phyloP scores from a whole-genome alignment of 2,329 filamentous ascomycete species.

The Paecilomyces sp. region DNA sequence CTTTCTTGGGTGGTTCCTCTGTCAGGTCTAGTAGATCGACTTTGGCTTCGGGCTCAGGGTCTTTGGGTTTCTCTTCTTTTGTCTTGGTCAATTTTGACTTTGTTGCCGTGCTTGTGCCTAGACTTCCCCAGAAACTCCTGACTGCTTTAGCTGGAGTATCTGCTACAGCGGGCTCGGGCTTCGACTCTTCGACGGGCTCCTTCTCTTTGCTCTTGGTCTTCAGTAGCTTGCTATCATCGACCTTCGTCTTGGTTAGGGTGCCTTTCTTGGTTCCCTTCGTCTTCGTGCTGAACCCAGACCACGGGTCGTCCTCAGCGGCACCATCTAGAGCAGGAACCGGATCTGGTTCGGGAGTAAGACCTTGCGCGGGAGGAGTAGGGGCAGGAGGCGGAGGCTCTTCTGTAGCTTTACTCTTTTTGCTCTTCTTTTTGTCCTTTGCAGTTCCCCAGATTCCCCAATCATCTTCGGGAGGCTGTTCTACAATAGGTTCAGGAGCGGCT shows the following conservation, averaged over 20 bases:
- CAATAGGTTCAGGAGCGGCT: constrained; percentile 17
- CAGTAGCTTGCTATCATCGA: constrained; percentile 19
- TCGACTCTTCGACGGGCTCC: constrained; percentile 16
- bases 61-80: constrained; percentile 38
- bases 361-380: constrained; percentile 41
- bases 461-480: constrained; percentile 1
- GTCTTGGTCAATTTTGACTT: constrained; percentile 40
- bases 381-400: constrained; percentile 41
- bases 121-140: constrained; percentile 39
- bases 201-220: constrained; percentile 21
- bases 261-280: constrained; percentile 35
- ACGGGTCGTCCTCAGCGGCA: constrained; percentile 28
- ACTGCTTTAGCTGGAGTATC: constrained; percentile 29
- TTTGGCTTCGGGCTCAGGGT: constrained; percentile 11
- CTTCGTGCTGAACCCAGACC: constrained; percentile 32
- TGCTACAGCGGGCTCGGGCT: constrained; percentile 28
- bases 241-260: constrained; percentile 16
- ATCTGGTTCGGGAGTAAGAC: constrained; percentile 32
- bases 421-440: constrained; percentile 41
- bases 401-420: constrained; percentile 39
- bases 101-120: constrained; percentile 30
- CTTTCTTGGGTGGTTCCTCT: constrained; percentile 27
- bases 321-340: constrained; percentile 16
- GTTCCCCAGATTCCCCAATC: constrained; percentile 30
- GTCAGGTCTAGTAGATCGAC: constrained; percentile 18